These are phyloP conservation scores for Sinapis alba DNA, from an alignment of 441 rosid genomes.

Conservation along the genomic window DNA sequence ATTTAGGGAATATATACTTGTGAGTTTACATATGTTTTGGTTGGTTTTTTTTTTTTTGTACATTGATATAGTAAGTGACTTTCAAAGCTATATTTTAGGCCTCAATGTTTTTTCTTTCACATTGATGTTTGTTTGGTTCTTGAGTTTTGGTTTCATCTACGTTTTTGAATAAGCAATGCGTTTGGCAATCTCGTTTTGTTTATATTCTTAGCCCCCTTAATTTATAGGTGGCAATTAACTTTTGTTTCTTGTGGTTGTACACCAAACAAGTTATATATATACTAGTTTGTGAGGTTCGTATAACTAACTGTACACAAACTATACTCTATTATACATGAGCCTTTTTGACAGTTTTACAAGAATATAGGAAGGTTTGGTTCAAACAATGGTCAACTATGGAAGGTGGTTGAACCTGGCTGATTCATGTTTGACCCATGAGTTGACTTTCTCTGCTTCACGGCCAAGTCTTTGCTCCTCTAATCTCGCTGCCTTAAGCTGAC, in stretches of 20 bases:
- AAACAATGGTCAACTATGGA: constrained; percentile 32
- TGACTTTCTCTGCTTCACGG: constrained; percentile 39
- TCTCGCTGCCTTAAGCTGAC: constrained; percentile 28
- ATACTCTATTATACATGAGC: not conserved
- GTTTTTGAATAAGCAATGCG: not conserved
- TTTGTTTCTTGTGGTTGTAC: not conserved
- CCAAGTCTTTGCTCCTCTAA: constrained; percentile 34
- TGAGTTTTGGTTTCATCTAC: too few species aligned
- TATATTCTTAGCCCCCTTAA: not conserved
- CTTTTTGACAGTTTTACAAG: not conserved
- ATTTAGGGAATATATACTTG: constrained; percentile 5
- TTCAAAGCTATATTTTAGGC: too few species aligned
- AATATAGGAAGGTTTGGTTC: not conserved
- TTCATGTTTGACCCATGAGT: constrained; percentile 36
- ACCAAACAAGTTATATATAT: constrained; percentile 3
- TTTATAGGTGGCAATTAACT: not conserved
- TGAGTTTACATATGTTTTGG: constrained; percentile 18
- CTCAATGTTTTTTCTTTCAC: too few species aligned
- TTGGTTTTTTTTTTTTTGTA: constrained; percentile 24
- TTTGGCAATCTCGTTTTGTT: constrained; percentile 46
- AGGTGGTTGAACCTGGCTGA: constrained; percentile 36
- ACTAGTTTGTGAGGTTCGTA: not conserved
- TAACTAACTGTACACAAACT: not conserved
- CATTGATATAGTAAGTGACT: not conserved
- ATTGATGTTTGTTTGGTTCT: too few species aligned